Evolutionary conservation across 2,329 filamentous ascomycete genomes (phyloP), one percentile per base, ranked within the genome.

Genomic region (Chaetomium globosum): DNA sequence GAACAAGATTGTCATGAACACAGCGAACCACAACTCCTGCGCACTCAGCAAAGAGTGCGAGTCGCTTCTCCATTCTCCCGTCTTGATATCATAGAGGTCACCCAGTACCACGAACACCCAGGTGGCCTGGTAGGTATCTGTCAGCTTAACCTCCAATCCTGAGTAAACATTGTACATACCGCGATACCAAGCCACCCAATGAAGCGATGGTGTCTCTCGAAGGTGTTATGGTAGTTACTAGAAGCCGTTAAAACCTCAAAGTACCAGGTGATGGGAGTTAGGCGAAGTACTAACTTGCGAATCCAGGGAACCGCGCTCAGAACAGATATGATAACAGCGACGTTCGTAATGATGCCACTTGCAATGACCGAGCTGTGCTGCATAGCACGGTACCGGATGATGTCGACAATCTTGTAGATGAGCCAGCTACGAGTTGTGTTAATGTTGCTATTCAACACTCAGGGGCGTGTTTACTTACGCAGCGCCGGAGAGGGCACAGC

Each of bases 161-260:
- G 7, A 21, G 1, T 4, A 23, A 0, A 4, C 13, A 6, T 28
- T 13, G 3, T 10, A 39, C 62, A 23, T 60, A 64, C 71, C 12
- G 75, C 76, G 36, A 79, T 68, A 39, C 77, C 77, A 4, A 79
- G 63, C 78, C 78, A 79, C 26, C 78, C 78, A 28, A 79, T 76
- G 64, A 80, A 79, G 23, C 78, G 77, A 65, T 80, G 78, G 60
- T 79, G 76, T 13, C 72, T 73, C 67, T 80, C 78, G 60, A 79
- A 80, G 6, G 75, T 71, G 65, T 80, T 79, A 68, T 79, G 78
- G 67, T 79, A 75, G 63, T 75, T 72, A 67, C 76, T 79, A 48
- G 1, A 13, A 19, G 53, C 0, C 5, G 59, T 66, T 49, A 67
- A 55, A 26, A 46, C 43, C 58, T 31, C 52, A 48, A n/a, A 12